phyloP scores from a whole-genome alignment of 305 asterid species.

The Solanum aculeatissimum region DNA sequence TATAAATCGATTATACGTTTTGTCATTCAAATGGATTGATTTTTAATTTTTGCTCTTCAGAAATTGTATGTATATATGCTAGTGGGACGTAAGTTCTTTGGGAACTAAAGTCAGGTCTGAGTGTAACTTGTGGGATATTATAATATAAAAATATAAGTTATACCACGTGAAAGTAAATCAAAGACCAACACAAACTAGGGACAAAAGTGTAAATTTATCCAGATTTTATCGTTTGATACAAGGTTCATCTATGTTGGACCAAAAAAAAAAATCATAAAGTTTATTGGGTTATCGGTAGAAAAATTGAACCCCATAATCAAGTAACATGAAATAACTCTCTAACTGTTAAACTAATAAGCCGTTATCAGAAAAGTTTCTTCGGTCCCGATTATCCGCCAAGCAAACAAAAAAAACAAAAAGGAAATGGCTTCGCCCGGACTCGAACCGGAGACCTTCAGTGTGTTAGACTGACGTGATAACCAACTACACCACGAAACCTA shows the following conservation, averaged over 20 bases:
- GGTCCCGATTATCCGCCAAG: too few species aligned
- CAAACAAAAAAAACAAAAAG: neutral
- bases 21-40: neutral
- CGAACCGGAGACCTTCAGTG: constrained; percentile 47
- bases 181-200: neutral
- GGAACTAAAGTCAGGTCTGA: neutral
- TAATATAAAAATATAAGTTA: neutral
- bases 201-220: neutral
- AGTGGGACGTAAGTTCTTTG: neutral
- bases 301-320: too few species aligned
- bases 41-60: neutral
- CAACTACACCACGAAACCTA: constrained; percentile 21
- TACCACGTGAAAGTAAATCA: neutral
- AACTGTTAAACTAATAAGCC: too few species aligned
- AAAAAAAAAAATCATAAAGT: neutral
- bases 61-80: neutral
- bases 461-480: constrained; percentile 45
- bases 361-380: too few species aligned
- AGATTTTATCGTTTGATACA: neutral
- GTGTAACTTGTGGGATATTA: neutral
- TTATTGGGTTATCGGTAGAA: too few species aligned
- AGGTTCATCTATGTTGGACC: neutral
- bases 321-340: too few species aligned
- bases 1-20: neutral
- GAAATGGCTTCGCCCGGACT: constrained; percentile 79